Evolutionary conservation across 1,284 basidiomycete genomes (phyloP).

Genomic region (Amylostereum areolatum): DNA sequence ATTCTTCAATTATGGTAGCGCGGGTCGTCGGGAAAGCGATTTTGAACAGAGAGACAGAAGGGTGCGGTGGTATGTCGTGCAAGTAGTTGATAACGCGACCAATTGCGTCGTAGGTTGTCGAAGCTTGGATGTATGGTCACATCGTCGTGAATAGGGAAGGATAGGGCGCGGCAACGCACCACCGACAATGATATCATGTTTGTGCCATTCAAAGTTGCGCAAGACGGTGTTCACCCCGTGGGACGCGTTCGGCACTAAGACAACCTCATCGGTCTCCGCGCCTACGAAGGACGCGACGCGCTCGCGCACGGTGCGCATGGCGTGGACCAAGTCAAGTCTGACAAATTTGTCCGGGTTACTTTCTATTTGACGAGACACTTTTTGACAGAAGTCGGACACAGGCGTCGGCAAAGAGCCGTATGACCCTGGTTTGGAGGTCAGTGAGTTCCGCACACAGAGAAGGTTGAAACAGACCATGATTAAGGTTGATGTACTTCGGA

Average conservation of each 20-base stretch:
- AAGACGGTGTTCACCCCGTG: constrained; percentile 66
- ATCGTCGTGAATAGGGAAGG: neutral
- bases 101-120: constrained; percentile 64
- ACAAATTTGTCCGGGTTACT: constrained; percentile 56
- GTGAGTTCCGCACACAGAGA: neutral
- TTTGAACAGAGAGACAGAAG: constrained; percentile 43
- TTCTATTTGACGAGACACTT: constrained; percentile 46
- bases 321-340: constrained; percentile 2
- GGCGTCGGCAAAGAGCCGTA: constrained; percentile 64
- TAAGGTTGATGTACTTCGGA: constrained; percentile 57
- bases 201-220: constrained; percentile 51
- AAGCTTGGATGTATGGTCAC: constrained; percentile 33
- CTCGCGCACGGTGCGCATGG: constrained; percentile 12
- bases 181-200: constrained; percentile 43
- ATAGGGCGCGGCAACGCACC: constrained; percentile 25
- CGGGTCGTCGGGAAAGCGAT: constrained; percentile 64
- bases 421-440: constrained; percentile 38
- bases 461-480: constrained; percentile 41
- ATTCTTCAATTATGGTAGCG: constrained; percentile 48
- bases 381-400: constrained; percentile 46
- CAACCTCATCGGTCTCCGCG: constrained; percentile 55
- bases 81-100: constrained; percentile 52
- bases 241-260: constrained; percentile 62
- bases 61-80: constrained; percentile 50
- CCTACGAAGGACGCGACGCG: constrained; percentile 56